Conservation (phyloP, 352 stramenopile species). For the Phytophthora syringae region DNA sequence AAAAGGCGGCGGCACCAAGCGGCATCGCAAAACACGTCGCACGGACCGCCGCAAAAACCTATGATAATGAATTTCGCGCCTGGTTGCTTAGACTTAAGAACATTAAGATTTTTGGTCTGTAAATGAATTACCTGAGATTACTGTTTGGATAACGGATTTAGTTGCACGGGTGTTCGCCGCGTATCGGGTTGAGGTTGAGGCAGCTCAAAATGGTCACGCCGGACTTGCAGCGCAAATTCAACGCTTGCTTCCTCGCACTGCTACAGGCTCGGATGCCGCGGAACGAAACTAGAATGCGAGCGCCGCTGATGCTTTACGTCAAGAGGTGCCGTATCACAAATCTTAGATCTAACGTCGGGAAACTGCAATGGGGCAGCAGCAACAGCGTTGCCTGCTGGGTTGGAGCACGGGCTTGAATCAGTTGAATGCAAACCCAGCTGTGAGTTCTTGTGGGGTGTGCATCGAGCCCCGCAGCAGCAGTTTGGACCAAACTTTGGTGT, state of each 20-base stretch:
- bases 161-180: constrained; percentile 5
- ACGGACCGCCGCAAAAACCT: constrained; percentile 25
- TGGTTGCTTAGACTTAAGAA: too few relatives aligned
- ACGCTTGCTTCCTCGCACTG: constrained; percentile 1
- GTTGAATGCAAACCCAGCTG: constrained; percentile 9
- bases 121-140: not conserved
- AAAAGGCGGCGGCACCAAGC: constrained; percentile 26
- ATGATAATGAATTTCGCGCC: not conserved
- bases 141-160: not conserved
- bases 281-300: not conserved
- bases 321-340: constrained; percentile 1
- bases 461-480: not conserved
- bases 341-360: constrained; percentile 30
- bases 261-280: not conserved
- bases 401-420: constrained; percentile 4
- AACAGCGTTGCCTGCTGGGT: constrained; percentile 1
- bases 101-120: too few relatives aligned
- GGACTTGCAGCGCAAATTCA: constrained; percentile 19
- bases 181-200: constrained; percentile 35
- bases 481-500: too few relatives aligned
- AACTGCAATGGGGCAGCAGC: not conserved
- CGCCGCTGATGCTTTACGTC: too few relatives aligned
- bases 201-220: constrained; percentile 21
- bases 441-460: constrained; percentile 9
- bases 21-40: constrained; percentile 37